These are phyloP conservation scores for Kazachstania bromeliacearum DNA, from an alignment of 805 yeast species.

Conservation along the genomic window DNA sequence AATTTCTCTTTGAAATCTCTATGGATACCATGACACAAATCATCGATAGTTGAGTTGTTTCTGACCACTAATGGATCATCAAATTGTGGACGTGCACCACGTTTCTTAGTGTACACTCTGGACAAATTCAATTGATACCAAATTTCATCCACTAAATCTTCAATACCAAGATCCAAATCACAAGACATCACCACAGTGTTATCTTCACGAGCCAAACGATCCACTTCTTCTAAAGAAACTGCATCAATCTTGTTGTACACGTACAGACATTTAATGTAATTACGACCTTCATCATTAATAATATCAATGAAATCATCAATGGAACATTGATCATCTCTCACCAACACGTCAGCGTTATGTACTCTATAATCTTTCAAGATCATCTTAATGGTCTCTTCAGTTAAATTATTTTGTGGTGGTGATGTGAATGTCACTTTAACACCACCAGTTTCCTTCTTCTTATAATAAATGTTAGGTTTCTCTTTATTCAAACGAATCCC, in stretches of 20 bases:
- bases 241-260: conserved; percentile 95
- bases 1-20: conserved; percentile 86
- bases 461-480: conserved; percentile 69
- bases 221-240: conserved; percentile 89
- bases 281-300: conserved; percentile 77
- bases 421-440: conserved; percentile 70
- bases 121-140: conserved; percentile 81
- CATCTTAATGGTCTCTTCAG: conserved; percentile 68
- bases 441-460: conserved; percentile 83
- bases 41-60: conserved; percentile 65
- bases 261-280: conserved; percentile 83
- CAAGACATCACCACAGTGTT: conserved; percentile 92
- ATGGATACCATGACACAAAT: conserved; percentile 85
- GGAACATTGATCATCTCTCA: conserved; percentile 81
- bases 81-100: conserved; percentile 76
- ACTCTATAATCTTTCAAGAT: conserved; percentile 79
- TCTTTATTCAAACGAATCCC: conserved; percentile 82
- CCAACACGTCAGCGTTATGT: conserved; percentile 87
- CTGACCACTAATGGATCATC: conserved; percentile 88
- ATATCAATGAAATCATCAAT: conserved; percentile 91
- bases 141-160: conserved; percentile 83
- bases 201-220: conserved; percentile 84
- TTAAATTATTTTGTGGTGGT: conserved; percentile 66
- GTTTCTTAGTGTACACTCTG: conserved; percentile 78
- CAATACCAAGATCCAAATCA: conserved; percentile 75